Base-by-base conservation (phyloP, 352 stramenopile species). In the Globisporangium spinosum region DNA sequence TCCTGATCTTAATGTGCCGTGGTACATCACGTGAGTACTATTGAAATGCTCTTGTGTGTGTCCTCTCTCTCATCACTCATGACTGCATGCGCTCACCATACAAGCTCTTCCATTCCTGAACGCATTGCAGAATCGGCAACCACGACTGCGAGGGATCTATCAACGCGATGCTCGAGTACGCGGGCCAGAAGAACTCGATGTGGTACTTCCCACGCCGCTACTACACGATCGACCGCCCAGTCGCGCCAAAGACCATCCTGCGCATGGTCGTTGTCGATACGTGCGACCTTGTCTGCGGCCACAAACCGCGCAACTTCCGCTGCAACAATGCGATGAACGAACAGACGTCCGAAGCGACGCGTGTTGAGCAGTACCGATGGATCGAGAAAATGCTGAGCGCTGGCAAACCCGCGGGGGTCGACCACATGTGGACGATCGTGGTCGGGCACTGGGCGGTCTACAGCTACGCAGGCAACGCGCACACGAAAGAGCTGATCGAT, bases 141-240 rank as follows among this genome's bases (percentile, higher is more conserved):
- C 88, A 96, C 61, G 88, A 96, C 73, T 96, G 88, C 55, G 88
- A 96, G 78, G 88, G 86, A 60, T 92, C 80, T 12, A 82, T 96
- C 49, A 73, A 86, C 38, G 83, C 86, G 12, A 94, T 94, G 85
- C 82, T 94, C 13, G 62, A 85, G 67, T 96, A 96, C 58, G 85
- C 88, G 0, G 72, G 77, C 55, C 77, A 83, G 38, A 85, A 87
- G 55, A 69, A 85, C 47, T 91, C 84, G 40, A 53, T 90, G 40
- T 96, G 88, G 88, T 89, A 91, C 67, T 87, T 96, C 59, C 88
- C 88, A 1, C 73, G 77, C 12, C 77, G 86, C 62, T 95, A 93
- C 70, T 95, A 95, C 75, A 79, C 74, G 29, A 77, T 94, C 47
- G 88, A 95, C 56, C 82, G 80, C 4, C 85, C 82, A 0, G 87